phyloP scores from a whole-genome alignment of 768 basidiomycete species.

The Suillus lakei region DNA sequence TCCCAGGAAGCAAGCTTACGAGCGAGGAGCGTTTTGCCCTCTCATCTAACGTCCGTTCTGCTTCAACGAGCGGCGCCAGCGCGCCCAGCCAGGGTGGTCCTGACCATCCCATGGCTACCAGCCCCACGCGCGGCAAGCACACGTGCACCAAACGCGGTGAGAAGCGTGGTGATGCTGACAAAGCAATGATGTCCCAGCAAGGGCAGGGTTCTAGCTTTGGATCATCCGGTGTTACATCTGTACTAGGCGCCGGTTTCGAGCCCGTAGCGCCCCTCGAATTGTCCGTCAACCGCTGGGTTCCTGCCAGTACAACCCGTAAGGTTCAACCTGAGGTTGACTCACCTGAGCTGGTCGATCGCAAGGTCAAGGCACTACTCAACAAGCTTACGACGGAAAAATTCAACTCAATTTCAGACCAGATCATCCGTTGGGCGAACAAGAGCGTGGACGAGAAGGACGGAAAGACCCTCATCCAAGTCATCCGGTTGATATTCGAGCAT shows the following conservation, averaged over 20 bases:
- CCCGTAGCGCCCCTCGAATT: conserved; percentile 77
- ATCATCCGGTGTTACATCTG: conserved; percentile 30
- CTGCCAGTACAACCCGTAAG: conserved; percentile 48
- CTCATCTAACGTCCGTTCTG: conserved; percentile 50
- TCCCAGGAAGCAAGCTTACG: conserved; percentile 57
- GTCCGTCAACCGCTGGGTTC: conserved; percentile 84
- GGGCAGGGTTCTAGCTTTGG: conserved; percentile 43
- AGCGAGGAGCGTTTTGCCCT: conserved; percentile 71
- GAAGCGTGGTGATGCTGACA: conserved; percentile 63
- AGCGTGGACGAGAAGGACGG: conserved; percentile 92
- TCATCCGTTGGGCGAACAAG: conserved; percentile 94
- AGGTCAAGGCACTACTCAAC: conserved; percentile 91
- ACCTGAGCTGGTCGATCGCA: conserved; percentile 87
- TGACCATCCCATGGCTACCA: conserved; percentile 51
- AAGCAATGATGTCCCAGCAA: conserved; percentile 41
- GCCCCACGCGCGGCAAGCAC: conserved; percentile 61
- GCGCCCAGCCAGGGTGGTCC: conserved; percentile 68
- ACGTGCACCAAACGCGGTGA: conserved; percentile 85
- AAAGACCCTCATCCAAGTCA: conserved; percentile 93
- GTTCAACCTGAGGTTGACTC: conserved; percentile 60
- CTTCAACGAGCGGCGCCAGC: conserved; percentile 62
- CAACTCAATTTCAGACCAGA: conserved; percentile 93
- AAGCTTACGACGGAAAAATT: conserved; percentile 97
- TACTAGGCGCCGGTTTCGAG: conserved; percentile 52
- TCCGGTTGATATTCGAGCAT: conserved; percentile 95